phyloP scores from a whole-genome alignment of 768 basidiomycete species.

The Xerocomellus dryophilus region DNA sequence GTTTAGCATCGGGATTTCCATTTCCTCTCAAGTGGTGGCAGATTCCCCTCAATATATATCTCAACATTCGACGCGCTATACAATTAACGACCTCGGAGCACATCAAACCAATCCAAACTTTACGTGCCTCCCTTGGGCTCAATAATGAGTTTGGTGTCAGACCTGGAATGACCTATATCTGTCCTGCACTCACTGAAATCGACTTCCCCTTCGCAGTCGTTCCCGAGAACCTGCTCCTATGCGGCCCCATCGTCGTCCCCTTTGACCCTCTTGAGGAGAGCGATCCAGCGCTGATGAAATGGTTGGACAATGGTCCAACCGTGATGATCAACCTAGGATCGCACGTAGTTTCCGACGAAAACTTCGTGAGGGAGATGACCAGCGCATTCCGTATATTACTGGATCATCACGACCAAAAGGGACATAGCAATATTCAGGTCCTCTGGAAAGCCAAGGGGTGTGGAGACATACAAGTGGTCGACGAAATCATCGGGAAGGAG shows the following conservation, averaged over 20 bases:
- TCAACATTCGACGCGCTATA: neutral
- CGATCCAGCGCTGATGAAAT: conserved; percentile 1
- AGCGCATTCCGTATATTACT: conserved; percentile 8
- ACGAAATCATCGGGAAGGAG: neutral
- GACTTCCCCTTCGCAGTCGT: conserved; percentile 4
- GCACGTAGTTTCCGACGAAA: neutral
- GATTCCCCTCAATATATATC: conserved; percentile 9
- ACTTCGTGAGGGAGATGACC: neutral
- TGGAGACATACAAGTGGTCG: neutral
- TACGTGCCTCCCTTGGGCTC: conserved; percentile 5
- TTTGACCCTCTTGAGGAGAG: conserved; percentile 9
- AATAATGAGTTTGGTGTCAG: neutral
- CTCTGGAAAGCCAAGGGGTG: conserved; percentile 8
- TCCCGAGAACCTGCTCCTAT: conserved; percentile 3
- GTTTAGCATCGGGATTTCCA: conserved; percentile 6
- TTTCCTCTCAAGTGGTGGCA: conserved; percentile 18
- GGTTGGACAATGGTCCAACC: conserved; percentile 11
- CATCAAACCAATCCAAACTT: neutral
- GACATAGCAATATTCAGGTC: neutral
- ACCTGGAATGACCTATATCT: neutral
- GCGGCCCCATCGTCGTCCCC: conserved; percentile 7
- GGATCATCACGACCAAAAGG: neutral
- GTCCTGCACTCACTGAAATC: neutral
- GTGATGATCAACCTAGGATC: conserved; percentile 13
- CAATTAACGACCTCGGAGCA: neutral